These are phyloP conservation scores for Rhodosporidiobolus sp. DNA, from an alignment of 768 basidiomycete species.

Conservation along the genomic window DNA sequence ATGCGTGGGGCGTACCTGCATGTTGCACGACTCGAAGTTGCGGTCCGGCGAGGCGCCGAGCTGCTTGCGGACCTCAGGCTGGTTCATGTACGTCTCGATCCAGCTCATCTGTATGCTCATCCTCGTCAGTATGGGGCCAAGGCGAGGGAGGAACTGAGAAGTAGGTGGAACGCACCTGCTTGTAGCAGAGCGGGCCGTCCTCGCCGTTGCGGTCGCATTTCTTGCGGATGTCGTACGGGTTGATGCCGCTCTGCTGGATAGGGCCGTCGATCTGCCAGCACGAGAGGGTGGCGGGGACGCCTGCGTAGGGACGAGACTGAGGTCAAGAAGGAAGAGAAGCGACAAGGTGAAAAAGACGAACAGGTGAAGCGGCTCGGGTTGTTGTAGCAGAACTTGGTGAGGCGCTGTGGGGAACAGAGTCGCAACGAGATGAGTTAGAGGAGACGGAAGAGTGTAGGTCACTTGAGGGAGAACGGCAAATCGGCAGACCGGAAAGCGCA, in stretches of 20 bases:
- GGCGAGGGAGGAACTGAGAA: background rate
- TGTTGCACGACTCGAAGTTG: constrained; percentile 67
- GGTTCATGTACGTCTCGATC: constrained; percentile 85
- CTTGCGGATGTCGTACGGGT: constrained; percentile 79
- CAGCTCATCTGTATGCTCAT: constrained; percentile 63
- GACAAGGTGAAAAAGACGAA: no score
- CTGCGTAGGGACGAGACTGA: constrained; percentile 1
- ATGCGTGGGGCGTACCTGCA: no score
- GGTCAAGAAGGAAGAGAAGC: constrained; percentile 46
- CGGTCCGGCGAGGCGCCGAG: constrained; percentile 66
- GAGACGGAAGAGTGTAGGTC: no score
- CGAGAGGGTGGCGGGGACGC: constrained; percentile 28
- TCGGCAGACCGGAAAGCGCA: no score
- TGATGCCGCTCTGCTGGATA: constrained; percentile 67
- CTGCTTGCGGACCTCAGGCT: constrained; percentile 68
- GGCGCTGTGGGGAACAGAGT: no score
- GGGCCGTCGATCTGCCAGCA: constrained; percentile 64
- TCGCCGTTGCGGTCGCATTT: constrained; percentile 70
- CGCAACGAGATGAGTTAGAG: no score
- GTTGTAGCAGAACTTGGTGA: constrained; percentile 69
- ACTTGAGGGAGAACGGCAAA: no score
- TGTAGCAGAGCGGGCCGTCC: constrained; percentile 52
- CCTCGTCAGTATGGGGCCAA: background rate
- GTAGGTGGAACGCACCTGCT: background rate
- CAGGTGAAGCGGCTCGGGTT: constrained; percentile 61